Conservation (phyloP, 2,329 filamentous ascomycete genomes). For the Colletotrichum cuscutae region DNA sequence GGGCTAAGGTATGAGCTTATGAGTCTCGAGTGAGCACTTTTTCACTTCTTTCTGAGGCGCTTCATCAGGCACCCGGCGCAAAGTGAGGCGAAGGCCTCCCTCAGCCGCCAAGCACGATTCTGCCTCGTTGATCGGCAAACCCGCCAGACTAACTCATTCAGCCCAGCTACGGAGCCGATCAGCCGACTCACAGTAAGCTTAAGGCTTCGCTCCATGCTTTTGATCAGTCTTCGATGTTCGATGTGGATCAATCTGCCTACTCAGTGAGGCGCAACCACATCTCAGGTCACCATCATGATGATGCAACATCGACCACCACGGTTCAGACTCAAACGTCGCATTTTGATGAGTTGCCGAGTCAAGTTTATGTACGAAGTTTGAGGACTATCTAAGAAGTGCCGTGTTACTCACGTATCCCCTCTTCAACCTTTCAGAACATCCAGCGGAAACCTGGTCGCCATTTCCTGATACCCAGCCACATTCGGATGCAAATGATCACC, state of each 20-base stretch:
- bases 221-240: background rate
- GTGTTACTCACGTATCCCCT: background rate
- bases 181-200: background rate
- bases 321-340: background rate
- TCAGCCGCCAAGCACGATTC: background rate
- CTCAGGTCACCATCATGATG: background rate
- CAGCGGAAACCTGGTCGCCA: slow-evolving; percentile 69
- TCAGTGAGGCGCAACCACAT: background rate
- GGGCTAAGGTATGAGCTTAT: background rate
- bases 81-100: background rate
- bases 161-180: background rate
- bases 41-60: background rate
- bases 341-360: background rate
- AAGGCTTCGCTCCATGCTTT: background rate
- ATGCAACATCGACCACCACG: background rate
- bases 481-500: slow-evolving; percentile 76
- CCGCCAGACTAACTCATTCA: background rate
- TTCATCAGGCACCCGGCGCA: background rate
- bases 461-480: slow-evolving; percentile 65
- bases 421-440: slow-evolving; percentile 55
- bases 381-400: background rate
- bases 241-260: background rate
- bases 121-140: background rate
- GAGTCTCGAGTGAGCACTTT: background rate
- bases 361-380: background rate